Evolutionary conservation across 2,329 filamentous ascomycete genomes (phyloP).

Genomic region (Fusarium sp.): DNA sequence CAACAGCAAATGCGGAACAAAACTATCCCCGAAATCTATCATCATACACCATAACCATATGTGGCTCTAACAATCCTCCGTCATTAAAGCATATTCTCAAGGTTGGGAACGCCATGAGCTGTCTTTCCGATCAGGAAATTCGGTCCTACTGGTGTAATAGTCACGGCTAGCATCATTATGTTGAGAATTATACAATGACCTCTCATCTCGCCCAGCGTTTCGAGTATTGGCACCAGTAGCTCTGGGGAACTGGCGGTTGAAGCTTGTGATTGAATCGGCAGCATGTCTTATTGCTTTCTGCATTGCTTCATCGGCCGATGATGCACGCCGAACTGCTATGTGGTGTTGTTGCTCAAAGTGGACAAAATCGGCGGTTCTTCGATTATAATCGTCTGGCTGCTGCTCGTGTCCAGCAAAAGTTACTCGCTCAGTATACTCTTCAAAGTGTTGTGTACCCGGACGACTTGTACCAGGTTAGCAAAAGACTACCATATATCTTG

Average conservation of each 20-base stretch:
- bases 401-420: conserved; percentile 2
- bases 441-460: neutral
- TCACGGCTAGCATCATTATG: neutral
- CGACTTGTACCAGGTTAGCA: conserved; percentile 9
- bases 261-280: conserved; percentile 2
- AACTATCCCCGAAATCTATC: neutral
- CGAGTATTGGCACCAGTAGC: neutral
- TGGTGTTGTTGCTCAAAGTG: neutral
- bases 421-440: neutral
- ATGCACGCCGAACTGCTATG: neutral
- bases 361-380: conserved; percentile 17
- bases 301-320: conserved; percentile 1
- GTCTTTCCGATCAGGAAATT: neutral
- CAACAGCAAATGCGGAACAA: neutral
- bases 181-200: neutral
- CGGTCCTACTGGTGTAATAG: neutral
- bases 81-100: neutral
- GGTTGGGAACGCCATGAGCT: neutral
- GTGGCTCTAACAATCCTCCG: neutral
- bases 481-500: neutral
- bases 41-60: neutral
- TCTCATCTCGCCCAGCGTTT: neutral
- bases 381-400: neutral
- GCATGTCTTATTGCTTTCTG: neutral
- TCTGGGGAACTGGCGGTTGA: conserved; percentile 10